phyloP scores from a whole-genome alignment of 208 protist genomes.

The Tritrichomonas foetus region DNA sequence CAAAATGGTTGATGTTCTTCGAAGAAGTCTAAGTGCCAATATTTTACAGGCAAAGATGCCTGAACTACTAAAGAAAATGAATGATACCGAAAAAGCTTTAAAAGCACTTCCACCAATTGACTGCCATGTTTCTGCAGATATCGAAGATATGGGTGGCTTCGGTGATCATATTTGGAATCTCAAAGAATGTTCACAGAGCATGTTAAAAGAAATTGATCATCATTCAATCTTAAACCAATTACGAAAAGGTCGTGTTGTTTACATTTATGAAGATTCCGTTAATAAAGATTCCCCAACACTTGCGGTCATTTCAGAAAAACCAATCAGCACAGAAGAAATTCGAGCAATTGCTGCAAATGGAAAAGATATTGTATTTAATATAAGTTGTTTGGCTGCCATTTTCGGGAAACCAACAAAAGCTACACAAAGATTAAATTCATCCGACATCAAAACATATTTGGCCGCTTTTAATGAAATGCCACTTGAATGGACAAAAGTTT shows the following conservation, averaged over 20 bases:
- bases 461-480: not conserved
- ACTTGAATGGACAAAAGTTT: not conserved
- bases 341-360: not conserved
- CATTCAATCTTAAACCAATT: not conserved
- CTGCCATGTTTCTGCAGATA: not conserved
- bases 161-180: not conserved
- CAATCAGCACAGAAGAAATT: not conserved
- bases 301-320: not conserved
- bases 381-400: not conserved
- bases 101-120: not conserved
- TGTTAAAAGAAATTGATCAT: not conserved
- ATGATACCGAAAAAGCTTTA: not conserved
- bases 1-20: slow-evolving; percentile 1
- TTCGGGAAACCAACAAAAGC: not conserved
- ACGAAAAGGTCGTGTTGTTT: not conserved
- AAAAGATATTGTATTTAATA: not conserved
- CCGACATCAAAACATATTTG: not conserved
- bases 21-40: not conserved
- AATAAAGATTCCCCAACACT: not conserved
- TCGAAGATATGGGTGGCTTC: not conserved
- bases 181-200: not conserved
- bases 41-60: slow-evolving; percentile 6
- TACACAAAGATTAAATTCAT: not conserved
- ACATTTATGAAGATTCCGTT: not conserved
- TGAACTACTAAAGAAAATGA: not conserved